Base-by-base conservation (phyloP, 345 rosid species). In the Microcos paniculata region DNA sequence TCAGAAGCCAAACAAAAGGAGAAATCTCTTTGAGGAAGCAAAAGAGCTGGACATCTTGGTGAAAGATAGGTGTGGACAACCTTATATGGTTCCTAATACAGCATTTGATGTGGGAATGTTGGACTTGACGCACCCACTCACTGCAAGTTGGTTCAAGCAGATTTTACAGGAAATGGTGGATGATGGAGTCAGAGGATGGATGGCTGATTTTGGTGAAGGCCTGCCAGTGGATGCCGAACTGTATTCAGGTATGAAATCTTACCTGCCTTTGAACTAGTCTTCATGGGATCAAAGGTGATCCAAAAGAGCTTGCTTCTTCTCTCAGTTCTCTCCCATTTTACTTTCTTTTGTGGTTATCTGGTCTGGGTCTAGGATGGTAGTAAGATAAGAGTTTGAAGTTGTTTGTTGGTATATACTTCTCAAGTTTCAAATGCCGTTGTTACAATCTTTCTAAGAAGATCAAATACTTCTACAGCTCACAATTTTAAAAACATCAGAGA, bases 151-250 rank as follows among this genome's bases (percentile, higher is more conserved):
- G 94, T 90, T 88, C 83, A 90, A 88, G 83, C 89, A 86, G 69
- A 71, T 90, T 80, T 79, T 88, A 70, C 81, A 76, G 75, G 90
- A 87, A 78, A 90, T 90, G 94, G 91, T 87, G 78, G 84, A 84
- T 45, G 88, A 85, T 74, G 94, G 94, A 26, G 88, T 88, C 67
- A 81, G 85, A 83, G 94, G 94, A 42, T 90, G 94, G 94, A 88
- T 90, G 92, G 94, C 94, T 63, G 94, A 90, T 86, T 90, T 90
- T 79, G 94, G 94, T 30, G 94, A 90, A 83, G 94, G 92, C 73
- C 87, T 90, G 38, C 95, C 95, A 5, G 79, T 87, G 52, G 95
- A 90, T 76, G 92, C 89, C 43, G 58, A 61, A 56, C 88, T 87
- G 13, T 85, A 84, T 79, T 90, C 94, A 83, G 94, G 94, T 90